Evolutionary conservation across 805 yeast species (phyloP).

Genomic region (Candida maris): DNA sequence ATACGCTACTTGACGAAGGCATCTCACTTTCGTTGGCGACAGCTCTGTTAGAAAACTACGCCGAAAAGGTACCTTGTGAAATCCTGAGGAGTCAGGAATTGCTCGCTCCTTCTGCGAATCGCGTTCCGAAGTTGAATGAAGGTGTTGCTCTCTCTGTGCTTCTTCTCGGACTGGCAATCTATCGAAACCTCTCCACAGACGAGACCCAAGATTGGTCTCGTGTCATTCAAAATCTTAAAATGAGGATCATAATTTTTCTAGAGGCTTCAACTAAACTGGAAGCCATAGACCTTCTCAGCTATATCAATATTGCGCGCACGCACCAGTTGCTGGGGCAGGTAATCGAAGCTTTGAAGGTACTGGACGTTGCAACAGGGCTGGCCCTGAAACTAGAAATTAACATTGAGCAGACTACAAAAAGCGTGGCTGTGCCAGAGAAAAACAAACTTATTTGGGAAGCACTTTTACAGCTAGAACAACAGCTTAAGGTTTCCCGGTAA

Average conservation of each 20-base stretch:
- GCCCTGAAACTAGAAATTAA: slow-evolving; percentile 17
- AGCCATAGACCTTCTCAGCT: slow-evolving; percentile 16
- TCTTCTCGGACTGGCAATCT: slow-evolving; percentile 7
- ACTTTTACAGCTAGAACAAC: slow-evolving; percentile 10
- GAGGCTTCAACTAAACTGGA: slow-evolving; percentile 14
- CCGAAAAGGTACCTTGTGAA: slow-evolving; percentile 9
- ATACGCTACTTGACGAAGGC: slow-evolving; percentile 4
- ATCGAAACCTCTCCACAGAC: not conserved
- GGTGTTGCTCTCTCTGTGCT: slow-evolving; percentile 11
- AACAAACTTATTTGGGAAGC: slow-evolving; percentile 13
- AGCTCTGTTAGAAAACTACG: slow-evolving; percentile 11
- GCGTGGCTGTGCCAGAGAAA: slow-evolving; percentile 7
- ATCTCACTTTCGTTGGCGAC: slow-evolving; percentile 7
- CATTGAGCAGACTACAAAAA: slow-evolving; percentile 9
- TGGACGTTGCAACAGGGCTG: slow-evolving; percentile 10
- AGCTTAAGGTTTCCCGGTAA: too few relatives aligned
- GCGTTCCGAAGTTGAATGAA: slow-evolving; percentile 7
- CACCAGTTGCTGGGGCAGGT: slow-evolving; percentile 9
- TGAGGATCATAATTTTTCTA: slow-evolving; percentile 8
- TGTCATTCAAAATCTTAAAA: slow-evolving; percentile 2
- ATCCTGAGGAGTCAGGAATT: slow-evolving; percentile 8
- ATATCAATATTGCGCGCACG: slow-evolving; percentile 14
- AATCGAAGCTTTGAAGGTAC: slow-evolving; percentile 9
- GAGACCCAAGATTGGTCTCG: not conserved
- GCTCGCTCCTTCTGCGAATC: slow-evolving; percentile 2